phyloP scores from a whole-genome alignment of 257 asterid genomes.

The Striga asiatica region DNA sequence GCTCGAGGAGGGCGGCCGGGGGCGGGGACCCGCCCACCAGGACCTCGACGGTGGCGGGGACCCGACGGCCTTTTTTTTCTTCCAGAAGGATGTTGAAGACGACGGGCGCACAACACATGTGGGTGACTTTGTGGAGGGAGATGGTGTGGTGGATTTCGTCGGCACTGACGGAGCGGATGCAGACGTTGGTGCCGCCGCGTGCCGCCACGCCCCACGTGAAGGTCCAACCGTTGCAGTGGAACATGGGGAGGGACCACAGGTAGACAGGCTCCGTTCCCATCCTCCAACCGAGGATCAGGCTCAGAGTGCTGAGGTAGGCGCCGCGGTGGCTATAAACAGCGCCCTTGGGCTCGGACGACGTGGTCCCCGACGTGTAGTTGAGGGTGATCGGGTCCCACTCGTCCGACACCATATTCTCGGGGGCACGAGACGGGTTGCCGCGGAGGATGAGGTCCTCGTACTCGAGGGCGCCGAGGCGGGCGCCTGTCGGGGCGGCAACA shows the following conservation, averaged over 20 bases:
- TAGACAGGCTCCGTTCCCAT: slow-evolving; percentile 72
- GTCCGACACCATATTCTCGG: slow-evolving; percentile 37
- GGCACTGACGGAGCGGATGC: slow-evolving; percentile 65
- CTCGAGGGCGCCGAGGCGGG: slow-evolving; percentile 47
- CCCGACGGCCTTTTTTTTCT: slow-evolving; percentile 36
- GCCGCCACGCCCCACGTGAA: slow-evolving; percentile 92
- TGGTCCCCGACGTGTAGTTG: slow-evolving; percentile 82
- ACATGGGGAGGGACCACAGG: slow-evolving; percentile 89
- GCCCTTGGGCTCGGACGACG: slow-evolving; percentile 69
- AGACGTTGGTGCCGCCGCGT: slow-evolving; percentile 80
- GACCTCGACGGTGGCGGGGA: slow-evolving; percentile 30
- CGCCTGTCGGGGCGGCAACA: slow-evolving; percentile 32
- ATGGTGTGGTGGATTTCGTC: slow-evolving; percentile 51
- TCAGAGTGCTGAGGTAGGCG: slow-evolving; percentile 61
- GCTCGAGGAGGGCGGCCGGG: slow-evolving; percentile 47
- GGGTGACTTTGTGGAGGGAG: slow-evolving; percentile 48
- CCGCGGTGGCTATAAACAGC: slow-evolving; percentile 89
- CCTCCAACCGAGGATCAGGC: slow-evolving; percentile 64
- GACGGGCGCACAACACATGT: slow-evolving; percentile 87
- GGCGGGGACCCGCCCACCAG: slow-evolving; percentile 92
- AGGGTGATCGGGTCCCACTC: slow-evolving; percentile 80
- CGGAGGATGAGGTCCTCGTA: slow-evolving; percentile 43
- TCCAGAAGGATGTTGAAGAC: slow-evolving; percentile 57
- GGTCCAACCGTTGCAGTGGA: slow-evolving; percentile 96
- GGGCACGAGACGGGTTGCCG: slow-evolving; percentile 29